Percentiles rank a stretch among this genome's conserved stretches.
These are phyloP conservation scores for Albifimbria verrucaria DNA, from an alignment of 2,329 filamentous ascomycete species.

Conservation along the genomic window DNA sequence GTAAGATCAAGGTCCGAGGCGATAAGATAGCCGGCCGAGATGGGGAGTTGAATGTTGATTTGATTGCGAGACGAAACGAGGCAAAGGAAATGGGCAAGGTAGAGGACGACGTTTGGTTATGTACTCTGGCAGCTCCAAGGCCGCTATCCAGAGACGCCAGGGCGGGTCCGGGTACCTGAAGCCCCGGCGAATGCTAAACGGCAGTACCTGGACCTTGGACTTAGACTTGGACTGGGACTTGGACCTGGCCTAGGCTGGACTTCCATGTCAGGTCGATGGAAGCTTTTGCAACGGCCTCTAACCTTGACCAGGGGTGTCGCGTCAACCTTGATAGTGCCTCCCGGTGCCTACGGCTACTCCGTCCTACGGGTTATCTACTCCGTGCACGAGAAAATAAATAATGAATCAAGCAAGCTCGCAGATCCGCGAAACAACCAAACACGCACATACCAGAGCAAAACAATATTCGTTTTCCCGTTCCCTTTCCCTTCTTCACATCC, in stretches of 20 bases:
- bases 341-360: no score
- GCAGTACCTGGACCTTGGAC: not conserved
- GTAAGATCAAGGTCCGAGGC: not conserved
- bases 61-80: not conserved
- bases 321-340: not conserved
- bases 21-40: no score
- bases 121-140: not conserved
- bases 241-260: no score
- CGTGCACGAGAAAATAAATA: no score
- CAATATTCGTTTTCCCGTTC: no score
- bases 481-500: no score
- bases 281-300: not conserved
- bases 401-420: no score
- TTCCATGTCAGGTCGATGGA: no score
- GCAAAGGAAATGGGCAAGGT: not conserved
- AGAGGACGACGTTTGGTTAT: not conserved
- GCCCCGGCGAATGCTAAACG: not conserved
- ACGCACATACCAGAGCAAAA: no score
- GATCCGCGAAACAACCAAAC: no score
- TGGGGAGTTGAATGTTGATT: not conserved
- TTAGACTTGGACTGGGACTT: no score
- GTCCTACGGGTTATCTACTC: no score
- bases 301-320: not conserved
- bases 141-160: not conserved
- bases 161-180: not conserved